These are phyloP conservation scores for Oxyria digyna DNA, from an alignment of 148 eudicot species.

Conservation along the genomic window DNA sequence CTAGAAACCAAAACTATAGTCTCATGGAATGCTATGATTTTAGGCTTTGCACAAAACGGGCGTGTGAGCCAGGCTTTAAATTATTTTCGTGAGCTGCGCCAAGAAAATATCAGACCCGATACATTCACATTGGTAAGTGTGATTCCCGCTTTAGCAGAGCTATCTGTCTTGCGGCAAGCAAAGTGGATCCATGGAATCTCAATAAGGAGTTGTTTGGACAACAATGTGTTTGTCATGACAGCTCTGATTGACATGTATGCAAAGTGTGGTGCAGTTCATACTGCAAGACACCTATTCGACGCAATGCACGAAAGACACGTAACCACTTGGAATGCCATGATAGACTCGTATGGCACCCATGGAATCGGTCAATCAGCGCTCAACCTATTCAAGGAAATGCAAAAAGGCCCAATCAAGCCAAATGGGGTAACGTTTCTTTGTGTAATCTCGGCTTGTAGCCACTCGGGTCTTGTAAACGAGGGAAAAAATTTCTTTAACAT, in stretches of 20 bases:
- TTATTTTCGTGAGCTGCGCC: conserved; percentile 37
- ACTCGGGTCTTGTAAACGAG: conserved; percentile 66
- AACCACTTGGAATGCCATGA: conserved; percentile 88
- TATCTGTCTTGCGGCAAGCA: conserved; percentile 59
- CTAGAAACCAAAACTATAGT: conserved; percentile 49
- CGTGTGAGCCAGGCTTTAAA: conserved; percentile 41
- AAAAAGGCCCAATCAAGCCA: conserved; percentile 29
- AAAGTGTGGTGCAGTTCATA: conserved; percentile 67
- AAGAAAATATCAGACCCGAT: conserved; percentile 34
- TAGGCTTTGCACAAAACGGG: conserved; percentile 72
- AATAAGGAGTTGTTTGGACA: conserved; percentile 44
- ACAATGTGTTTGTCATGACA: conserved; percentile 59
- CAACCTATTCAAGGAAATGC: conserved; percentile 49
- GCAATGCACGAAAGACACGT: conserved; percentile 51
- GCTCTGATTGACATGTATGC: conserved; percentile 91
- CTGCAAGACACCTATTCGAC: conserved; percentile 68
- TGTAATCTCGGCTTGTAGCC: conserved; percentile 77
- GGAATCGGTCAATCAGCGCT: conserved; percentile 57
- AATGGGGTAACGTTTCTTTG: conserved; percentile 63
- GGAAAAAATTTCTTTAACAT: conserved; percentile 42
- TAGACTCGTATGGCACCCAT: conserved; percentile 90
- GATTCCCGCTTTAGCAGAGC: conserved; percentile 70
- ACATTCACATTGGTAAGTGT: conserved; percentile 81
- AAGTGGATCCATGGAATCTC: conserved; percentile 79
- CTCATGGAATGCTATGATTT: conserved; percentile 84